These are phyloP conservation scores for Epichloe typhina DNA, from an alignment of 2,329 filamentous ascomycete genomes.

Conservation along the genomic window DNA sequence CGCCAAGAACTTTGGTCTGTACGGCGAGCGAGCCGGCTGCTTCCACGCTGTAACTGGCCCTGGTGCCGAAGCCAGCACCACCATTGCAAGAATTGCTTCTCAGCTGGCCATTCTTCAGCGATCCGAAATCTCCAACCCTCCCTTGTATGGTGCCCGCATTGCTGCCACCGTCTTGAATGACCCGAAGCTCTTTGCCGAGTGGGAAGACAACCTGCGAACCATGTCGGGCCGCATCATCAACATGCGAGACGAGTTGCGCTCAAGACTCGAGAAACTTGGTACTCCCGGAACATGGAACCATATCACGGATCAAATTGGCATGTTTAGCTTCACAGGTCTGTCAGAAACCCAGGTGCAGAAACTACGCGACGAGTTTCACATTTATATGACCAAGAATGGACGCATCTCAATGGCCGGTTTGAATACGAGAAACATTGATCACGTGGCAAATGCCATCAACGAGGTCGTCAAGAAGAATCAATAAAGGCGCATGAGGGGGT, in stretches of 20 bases:
- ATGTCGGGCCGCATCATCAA: constrained; percentile 93
- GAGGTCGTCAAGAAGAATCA: constrained; percentile 48
- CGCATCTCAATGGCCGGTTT: constrained; percentile 98
- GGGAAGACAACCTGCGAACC: constrained; percentile 80
- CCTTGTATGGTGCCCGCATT: constrained; percentile 85
- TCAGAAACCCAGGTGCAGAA: constrained; percentile 59
- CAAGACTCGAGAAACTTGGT: constrained; percentile 68
- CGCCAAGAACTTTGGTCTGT: constrained; percentile 96
- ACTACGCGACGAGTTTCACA: constrained; percentile 56
- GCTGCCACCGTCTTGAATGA: constrained; percentile 79
- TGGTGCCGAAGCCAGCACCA: constrained; percentile 49
- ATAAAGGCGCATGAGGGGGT: constrained; percentile 6
- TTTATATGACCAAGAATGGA: constrained; percentile 96
- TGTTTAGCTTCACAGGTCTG: constrained; percentile 92
- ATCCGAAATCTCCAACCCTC: constrained; percentile 94
- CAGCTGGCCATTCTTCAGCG: constrained; percentile 92
- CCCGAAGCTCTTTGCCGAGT: constrained; percentile 66
- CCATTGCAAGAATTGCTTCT: constrained; percentile 55
- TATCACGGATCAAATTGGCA: constrained; percentile 97
- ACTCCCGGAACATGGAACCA: constrained; percentile 93
- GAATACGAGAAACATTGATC: constrained; percentile 83
- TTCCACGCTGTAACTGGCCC: constrained; percentile 86
- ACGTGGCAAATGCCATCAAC: constrained; percentile 82
- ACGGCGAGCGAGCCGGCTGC: constrained; percentile 89
- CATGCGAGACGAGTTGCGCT: constrained; percentile 71